Percentiles rank a stretch among this genome's conserved stretches.
These are phyloP conservation scores for Endocarpon pusillum DNA, from an alignment of 495 filamentous ascomycete genomes.

Conservation along the genomic window DNA sequence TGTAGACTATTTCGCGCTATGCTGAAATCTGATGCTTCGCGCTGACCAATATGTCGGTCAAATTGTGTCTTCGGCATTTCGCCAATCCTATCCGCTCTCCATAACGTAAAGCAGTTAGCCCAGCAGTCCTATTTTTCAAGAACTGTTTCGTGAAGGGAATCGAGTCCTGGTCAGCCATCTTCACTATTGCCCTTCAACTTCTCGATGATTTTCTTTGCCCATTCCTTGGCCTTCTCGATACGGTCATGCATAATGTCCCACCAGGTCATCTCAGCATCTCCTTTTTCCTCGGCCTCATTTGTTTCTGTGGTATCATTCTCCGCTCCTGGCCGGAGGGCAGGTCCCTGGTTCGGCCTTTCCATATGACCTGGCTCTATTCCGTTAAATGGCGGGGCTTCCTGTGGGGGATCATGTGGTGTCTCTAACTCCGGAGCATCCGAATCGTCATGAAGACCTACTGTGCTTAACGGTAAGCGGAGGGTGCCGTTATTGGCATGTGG, in stretches of 20 bases:
- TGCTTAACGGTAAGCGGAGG: constrained; percentile 54
- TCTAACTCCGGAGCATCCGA: constrained; percentile 16
- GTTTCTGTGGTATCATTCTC: neutral
- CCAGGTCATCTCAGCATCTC: neutral
- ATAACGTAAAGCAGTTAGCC: too few relatives aligned
- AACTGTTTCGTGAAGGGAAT: too few relatives aligned
- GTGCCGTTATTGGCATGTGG: constrained; percentile 76
- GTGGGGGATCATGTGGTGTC: constrained; percentile 23
- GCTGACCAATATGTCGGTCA: too few relatives aligned
- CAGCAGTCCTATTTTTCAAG: too few relatives aligned
- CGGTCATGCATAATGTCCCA: neutral
- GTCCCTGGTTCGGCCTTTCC: neutral
- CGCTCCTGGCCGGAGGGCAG: neutral
- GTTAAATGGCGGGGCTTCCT: too few relatives aligned
- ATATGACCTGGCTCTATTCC: neutral
- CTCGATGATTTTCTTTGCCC: neutral
- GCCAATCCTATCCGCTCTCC: too few relatives aligned
- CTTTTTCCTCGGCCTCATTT: neutral
- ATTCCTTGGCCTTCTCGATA: constrained; percentile 1
- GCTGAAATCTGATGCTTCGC: too few relatives aligned
- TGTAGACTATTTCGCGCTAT: too few relatives aligned
- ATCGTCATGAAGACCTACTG: constrained; percentile 51
- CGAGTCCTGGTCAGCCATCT: too few relatives aligned
- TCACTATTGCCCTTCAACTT: too few relatives aligned
- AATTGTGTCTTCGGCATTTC: too few relatives aligned